Evolutionary conservation across 208 protist genomes (phyloP).

Genomic region (Trypanosoma platydactyli): DNA sequence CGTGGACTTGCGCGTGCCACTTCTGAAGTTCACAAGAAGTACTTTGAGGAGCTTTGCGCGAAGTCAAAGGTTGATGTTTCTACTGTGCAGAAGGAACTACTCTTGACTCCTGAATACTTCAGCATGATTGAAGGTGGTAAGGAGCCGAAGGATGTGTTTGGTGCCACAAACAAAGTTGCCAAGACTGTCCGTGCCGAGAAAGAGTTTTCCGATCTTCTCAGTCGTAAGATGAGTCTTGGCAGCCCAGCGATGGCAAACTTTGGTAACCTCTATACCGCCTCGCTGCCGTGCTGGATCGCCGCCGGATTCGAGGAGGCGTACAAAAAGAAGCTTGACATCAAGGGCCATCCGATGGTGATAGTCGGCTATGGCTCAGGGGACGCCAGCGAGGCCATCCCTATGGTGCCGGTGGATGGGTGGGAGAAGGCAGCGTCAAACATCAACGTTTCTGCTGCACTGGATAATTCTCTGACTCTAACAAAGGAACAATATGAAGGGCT

Average conservation of each 20-base stretch:
- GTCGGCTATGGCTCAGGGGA: constrained; percentile 88
- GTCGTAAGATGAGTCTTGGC: constrained; percentile 87
- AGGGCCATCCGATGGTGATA: constrained; percentile 86
- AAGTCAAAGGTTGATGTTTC: constrained; percentile 50
- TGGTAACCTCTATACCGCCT: constrained; percentile 91
- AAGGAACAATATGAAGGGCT: constrained; percentile 84
- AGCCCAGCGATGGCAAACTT: constrained; percentile 85
- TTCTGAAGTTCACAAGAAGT: constrained; percentile 58
- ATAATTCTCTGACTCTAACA: constrained; percentile 68
- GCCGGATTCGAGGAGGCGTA: constrained; percentile 89
- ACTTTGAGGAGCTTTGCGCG: constrained; percentile 72
- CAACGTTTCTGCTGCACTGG: constrained; percentile 69
- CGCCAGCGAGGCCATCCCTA: constrained; percentile 86
- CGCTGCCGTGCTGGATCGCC: constrained; percentile 88
- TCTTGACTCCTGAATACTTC: constrained; percentile 73
- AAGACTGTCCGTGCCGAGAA: constrained; percentile 80
- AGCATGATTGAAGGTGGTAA: constrained; percentile 68
- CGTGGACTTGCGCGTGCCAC: constrained; percentile 78
- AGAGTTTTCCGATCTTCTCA: constrained; percentile 74
- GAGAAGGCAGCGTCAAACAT: constrained; percentile 79
- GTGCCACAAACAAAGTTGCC: constrained; percentile 73
- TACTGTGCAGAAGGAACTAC: constrained; percentile 63
- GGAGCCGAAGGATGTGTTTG: constrained; percentile 76
- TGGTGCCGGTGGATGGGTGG: constrained; percentile 80
- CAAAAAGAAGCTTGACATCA: constrained; percentile 77